phyloP scores from a whole-genome alignment of 768 basidiomycete species.

The Clathrus columnatus region DNA sequence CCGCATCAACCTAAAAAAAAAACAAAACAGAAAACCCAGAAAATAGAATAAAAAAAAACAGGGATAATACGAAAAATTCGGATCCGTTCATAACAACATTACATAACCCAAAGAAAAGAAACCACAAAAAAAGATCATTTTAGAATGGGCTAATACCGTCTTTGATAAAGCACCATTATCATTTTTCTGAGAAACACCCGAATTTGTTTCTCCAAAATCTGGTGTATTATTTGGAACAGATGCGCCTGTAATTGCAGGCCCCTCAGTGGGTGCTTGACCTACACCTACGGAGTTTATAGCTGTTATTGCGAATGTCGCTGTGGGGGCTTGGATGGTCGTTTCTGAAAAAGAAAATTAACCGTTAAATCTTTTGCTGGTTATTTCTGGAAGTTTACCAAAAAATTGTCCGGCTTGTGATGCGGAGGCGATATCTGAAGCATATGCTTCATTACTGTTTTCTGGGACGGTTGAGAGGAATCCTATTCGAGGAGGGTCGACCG shows the following conservation, averaged over 20 bases:
- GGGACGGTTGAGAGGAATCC: conserved; percentile 69
- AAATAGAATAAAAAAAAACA: too few relatives aligned
- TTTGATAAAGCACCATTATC: too few relatives aligned
- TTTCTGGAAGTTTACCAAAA: not conserved
- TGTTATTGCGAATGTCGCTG: not conserved
- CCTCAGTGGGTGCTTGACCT: not conserved
- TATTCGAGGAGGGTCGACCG: conserved; percentile 56
- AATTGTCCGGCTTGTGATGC: not conserved
- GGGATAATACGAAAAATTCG: too few relatives aligned
- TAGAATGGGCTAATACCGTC: too few relatives aligned
- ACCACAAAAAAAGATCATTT: too few relatives aligned
- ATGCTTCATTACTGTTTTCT: conserved; percentile 33
- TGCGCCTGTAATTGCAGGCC: not conserved
- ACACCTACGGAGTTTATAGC: conserved; percentile 1
- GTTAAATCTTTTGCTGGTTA: not conserved
- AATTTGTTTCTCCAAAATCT: too few relatives aligned
- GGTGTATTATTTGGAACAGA: too few relatives aligned
- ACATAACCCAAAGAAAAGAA: too few relatives aligned
- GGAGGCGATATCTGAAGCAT: not conserved
- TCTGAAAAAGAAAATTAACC: not conserved
- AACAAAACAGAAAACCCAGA: too few relatives aligned
- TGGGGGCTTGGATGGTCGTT: not conserved
- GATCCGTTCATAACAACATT: too few relatives aligned
- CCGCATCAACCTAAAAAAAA: too few relatives aligned
- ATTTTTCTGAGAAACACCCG: too few relatives aligned